Evolutionary conservation across 169 alveolate species (phyloP).

Genomic region (Neospora caninum): DNA sequence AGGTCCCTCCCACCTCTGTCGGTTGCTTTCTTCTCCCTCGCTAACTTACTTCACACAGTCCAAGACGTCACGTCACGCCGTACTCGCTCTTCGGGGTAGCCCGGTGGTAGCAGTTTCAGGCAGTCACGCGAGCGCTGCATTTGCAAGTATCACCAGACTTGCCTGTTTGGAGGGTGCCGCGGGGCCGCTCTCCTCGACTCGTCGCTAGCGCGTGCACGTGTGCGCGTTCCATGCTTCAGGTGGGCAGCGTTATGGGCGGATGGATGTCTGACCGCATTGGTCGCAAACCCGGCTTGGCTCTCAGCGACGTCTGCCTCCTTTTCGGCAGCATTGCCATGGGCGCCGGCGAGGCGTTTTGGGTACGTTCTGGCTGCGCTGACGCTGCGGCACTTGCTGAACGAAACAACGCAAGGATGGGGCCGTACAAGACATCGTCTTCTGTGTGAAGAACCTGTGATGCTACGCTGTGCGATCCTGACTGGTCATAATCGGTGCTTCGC

Average conservation of each 20-base stretch:
- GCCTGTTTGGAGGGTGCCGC: too few species aligned
- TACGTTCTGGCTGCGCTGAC: not conserved
- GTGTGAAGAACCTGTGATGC: too few species aligned
- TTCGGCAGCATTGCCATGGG: slow-evolving; percentile 19
- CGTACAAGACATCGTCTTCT: too few species aligned
- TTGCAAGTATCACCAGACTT: too few species aligned
- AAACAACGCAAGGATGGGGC: too few species aligned
- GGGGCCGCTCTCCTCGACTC: too few species aligned
- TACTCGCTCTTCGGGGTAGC: not conserved
- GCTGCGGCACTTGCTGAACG: not conserved
- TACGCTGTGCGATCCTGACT: too few species aligned
- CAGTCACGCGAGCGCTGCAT: too few species aligned
- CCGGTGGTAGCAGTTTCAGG: not conserved
- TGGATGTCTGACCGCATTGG: slow-evolving; percentile 46
- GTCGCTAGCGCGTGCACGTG: not conserved
- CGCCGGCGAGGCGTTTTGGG: slow-evolving; percentile 14
- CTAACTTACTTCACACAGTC: not conserved
- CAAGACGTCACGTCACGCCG: not conserved
- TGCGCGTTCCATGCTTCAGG: not conserved
- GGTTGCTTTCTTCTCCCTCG: not conserved
- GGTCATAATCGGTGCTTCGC: too few species aligned
- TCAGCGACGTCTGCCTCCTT: slow-evolving; percentile 45
- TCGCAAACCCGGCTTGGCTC: slow-evolving; percentile 35
- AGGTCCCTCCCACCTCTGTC: not conserved
- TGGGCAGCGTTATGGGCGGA: slow-evolving; percentile 44